A percentile compares a stretch with the other conserved stretches of the same genome.
phyloP scores from a whole-genome alignment of 2,329 filamentous ascomycete genomes.

The Arthroderma sp. region DNA sequence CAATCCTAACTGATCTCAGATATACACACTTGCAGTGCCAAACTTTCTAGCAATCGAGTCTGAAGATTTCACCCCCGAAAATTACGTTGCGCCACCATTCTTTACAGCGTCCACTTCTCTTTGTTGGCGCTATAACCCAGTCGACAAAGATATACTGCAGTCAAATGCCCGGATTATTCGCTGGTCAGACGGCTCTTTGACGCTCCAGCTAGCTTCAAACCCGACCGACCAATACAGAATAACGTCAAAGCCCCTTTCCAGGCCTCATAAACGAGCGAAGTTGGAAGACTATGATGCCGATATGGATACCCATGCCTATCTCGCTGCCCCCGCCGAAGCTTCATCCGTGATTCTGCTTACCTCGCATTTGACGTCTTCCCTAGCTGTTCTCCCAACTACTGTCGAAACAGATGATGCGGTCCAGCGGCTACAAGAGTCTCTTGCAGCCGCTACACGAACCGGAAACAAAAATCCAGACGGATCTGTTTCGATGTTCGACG shows the following conservation, averaged over 20 bases:
- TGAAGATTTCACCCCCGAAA: slow-evolving; percentile 46
- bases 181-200: slow-evolving; percentile 55
- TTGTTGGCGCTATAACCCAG: slow-evolving; percentile 53
- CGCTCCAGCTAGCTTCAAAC: slow-evolving; percentile 50
- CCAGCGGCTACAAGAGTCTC: slow-evolving; percentile 46
- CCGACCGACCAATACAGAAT: slow-evolving; percentile 49
- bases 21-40: slow-evolving; percentile 52
- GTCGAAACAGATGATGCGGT: slow-evolving; percentile 47
- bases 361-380: slow-evolving; percentile 48
- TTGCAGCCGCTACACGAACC: slow-evolving; percentile 43
- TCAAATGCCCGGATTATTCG: slow-evolving; percentile 53
- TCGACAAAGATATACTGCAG: slow-evolving; percentile 42
- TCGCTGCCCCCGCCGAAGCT: slow-evolving; percentile 45
- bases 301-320: slow-evolving; percentile 51
- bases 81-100: slow-evolving; percentile 49
- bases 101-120: slow-evolving; percentile 51
- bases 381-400: slow-evolving; percentile 44
- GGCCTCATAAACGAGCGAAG: slow-evolving; percentile 38
- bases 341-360: slow-evolving; percentile 47
- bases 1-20: slow-evolving; percentile 20
- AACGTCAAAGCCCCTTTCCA: slow-evolving; percentile 44
- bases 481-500: slow-evolving; percentile 43
- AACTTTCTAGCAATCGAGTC: slow-evolving; percentile 49
- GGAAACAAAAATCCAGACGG: slow-evolving; percentile 38
- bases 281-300: slow-evolving; percentile 39